These are phyloP conservation scores for Fusarium praegraminearum DNA, from an alignment of 2,329 filamentous ascomycete genomes.

Conservation along the genomic window DNA sequence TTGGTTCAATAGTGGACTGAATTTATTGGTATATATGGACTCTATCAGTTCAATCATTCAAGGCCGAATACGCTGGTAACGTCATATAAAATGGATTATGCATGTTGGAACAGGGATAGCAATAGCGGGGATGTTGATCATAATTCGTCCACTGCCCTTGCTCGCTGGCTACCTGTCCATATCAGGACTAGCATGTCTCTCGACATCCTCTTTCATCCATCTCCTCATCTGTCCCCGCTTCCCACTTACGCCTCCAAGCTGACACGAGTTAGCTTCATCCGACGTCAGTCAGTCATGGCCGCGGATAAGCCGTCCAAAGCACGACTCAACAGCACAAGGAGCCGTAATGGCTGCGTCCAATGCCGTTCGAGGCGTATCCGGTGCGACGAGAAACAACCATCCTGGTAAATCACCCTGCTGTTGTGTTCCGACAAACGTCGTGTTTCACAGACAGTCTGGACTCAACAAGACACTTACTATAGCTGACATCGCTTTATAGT, in stretches of 20 bases:
- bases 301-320: neutral
- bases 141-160: neutral
- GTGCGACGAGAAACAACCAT: neutral
- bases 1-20: too few species aligned
- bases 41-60: neutral
- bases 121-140: neutral
- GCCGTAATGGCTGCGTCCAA: neutral
- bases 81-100: neutral
- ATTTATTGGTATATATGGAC: neutral
- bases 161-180: neutral
- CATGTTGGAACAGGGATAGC: neutral
- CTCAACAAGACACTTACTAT: neutral
- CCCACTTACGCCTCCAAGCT: neutral
- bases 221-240: neutral
- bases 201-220: neutral
- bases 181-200: neutral
- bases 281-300: neutral
- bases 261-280: neutral
- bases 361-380: neutral
- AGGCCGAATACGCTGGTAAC: neutral
- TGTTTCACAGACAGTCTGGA: too few species aligned
- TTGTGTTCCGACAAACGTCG: neutral
- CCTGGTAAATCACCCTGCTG: neutral
- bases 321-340: neutral
- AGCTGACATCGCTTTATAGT: neutral